Conservation (phyloP, 2,329 filamentous ascomycete species). For the Fusarium sp. region DNA sequence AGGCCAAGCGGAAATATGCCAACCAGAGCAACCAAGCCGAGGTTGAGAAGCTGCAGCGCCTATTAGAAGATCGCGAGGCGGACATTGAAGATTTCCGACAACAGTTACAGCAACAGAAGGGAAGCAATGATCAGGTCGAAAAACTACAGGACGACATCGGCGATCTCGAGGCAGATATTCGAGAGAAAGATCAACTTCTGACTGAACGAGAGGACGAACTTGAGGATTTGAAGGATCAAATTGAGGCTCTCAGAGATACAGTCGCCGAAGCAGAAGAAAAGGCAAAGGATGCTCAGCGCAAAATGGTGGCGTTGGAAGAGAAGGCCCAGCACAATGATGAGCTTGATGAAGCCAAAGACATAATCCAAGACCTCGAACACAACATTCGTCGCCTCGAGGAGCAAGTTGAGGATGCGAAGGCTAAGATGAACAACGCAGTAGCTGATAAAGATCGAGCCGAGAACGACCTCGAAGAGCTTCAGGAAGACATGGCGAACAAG, state of each 20-base stretch:
- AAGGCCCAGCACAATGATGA: conserved; percentile 66
- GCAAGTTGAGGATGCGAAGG: conserved; percentile 67
- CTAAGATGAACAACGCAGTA: conserved; percentile 66
- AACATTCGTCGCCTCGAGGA: conserved; percentile 67
- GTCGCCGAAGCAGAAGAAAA: conserved; percentile 68
- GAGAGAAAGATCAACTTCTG: conserved; percentile 80
- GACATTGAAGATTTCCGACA: conserved; percentile 72
- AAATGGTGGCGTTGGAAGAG: conserved; percentile 68
- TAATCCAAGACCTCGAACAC: conserved; percentile 70
- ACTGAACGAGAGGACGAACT: conserved; percentile 82
- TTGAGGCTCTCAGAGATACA: conserved; percentile 70
- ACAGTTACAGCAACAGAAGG: conserved; percentile 69
- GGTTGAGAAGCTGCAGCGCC: conserved; percentile 68
- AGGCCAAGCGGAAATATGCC: conserved; percentile 79
- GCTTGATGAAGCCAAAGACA: conserved; percentile 68
- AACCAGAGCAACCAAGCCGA: conserved; percentile 77
- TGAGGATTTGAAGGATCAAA: conserved; percentile 71
- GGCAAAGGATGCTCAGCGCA: conserved; percentile 67
- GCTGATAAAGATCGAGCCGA: conserved; percentile 70
- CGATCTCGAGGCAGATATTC: conserved; percentile 80
- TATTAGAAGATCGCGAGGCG: conserved; percentile 69
- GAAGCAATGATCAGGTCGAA: conserved; percentile 70
- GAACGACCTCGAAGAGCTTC: conserved; percentile 73
- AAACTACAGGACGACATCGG: conserved; percentile 80
- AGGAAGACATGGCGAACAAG: conserved; percentile 84